Evolutionary conservation across 2,329 filamentous ascomycete species (phyloP).

Genomic region (Colletotrichum kahawae): DNA sequence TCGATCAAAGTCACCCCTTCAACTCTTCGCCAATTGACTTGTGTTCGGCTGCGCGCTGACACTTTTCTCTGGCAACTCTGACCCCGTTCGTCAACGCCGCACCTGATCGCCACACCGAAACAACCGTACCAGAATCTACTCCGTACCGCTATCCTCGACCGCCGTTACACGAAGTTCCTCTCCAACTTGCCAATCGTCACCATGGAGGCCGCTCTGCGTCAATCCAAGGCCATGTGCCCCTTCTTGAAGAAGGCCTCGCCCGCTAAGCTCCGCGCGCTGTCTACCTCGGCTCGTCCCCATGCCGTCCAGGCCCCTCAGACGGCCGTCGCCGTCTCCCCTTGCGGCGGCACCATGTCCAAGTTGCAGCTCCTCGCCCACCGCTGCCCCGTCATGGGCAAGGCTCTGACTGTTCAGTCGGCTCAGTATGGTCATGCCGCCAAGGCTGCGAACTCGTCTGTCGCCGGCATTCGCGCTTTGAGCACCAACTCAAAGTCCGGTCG

Average conservation of each 20-base stretch:
- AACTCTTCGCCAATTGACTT: conserved; percentile 4
- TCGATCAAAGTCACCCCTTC: conserved; percentile 3
- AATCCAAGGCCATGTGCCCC: conserved; percentile 96
- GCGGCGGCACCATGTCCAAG: conserved; percentile 95
- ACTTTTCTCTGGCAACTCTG: conserved; percentile 6
- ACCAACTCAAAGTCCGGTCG: conserved; percentile 60
- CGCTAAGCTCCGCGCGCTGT: conserved; percentile 87
- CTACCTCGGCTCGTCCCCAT: conserved; percentile 65
- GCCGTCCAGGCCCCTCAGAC: conserved; percentile 47
- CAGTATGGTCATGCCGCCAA: conserved; percentile 52
- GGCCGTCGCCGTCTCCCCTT: conserved; percentile 67
- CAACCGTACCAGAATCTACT: neutral
- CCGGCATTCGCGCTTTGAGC: conserved; percentile 57
- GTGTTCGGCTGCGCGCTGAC: conserved; percentile 11
- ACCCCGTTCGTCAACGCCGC: neutral
- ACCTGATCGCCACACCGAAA: conserved; percentile 9
- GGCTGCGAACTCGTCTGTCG: conserved; percentile 45
- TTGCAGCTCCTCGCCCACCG: conserved; percentile 91
- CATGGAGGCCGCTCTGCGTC: conserved; percentile 95
- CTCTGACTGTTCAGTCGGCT: conserved; percentile 83
- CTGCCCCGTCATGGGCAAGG: conserved; percentile 99
- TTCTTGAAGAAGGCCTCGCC: conserved; percentile 96
- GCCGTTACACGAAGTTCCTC: neutral
- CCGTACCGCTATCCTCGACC: neutral
- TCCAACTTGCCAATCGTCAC: conserved; percentile 21